Evolutionary conservation across 371 early-diverging fungal species (phyloP).

Genomic region (Mucor sp.): DNA sequence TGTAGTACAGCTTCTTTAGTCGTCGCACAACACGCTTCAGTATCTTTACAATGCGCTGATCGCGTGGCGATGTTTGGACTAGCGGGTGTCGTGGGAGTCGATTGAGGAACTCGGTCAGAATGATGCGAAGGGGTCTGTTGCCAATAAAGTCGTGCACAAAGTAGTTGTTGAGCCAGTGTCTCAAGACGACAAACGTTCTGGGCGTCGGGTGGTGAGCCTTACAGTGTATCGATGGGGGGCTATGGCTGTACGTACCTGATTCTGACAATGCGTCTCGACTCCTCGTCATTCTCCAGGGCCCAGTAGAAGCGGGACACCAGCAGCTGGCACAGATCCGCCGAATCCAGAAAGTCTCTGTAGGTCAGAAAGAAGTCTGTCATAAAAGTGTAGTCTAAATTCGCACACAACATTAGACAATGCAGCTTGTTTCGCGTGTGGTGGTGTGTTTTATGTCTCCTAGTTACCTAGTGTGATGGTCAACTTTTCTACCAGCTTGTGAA

Average conservation of each 20-base stretch:
- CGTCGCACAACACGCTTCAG: conserved; percentile 54
- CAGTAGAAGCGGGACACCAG: conserved; percentile 62
- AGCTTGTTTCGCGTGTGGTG: too few relatives aligned
- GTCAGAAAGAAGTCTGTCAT: conserved; percentile 76
- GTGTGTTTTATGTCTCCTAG: too few relatives aligned
- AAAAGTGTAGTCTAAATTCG: conserved; percentile 61
- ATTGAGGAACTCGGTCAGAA: conserved; percentile 50
- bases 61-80: conserved; percentile 50
- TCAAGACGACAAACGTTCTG: conserved; percentile 66
- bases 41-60: conserved; percentile 60
- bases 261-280: conserved; percentile 58
- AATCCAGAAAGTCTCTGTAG: conserved; percentile 66
- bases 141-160: conserved; percentile 66
- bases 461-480: conserved; percentile 59
- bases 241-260: conserved; percentile 43
- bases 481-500: conserved; percentile 65
- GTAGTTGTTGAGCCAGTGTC: conserved; percentile 72
- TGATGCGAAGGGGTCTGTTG: conserved; percentile 44
- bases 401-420: not conserved
- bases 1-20: conserved; percentile 45
- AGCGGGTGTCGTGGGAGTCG: conserved; percentile 44
- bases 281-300: conserved; percentile 59
- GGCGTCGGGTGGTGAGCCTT: too few relatives aligned
- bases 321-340: conserved; percentile 58
- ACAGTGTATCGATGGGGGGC: too few relatives aligned